Conservation (phyloP, 179 eudicot species). For the Camellia oleifera region DNA sequence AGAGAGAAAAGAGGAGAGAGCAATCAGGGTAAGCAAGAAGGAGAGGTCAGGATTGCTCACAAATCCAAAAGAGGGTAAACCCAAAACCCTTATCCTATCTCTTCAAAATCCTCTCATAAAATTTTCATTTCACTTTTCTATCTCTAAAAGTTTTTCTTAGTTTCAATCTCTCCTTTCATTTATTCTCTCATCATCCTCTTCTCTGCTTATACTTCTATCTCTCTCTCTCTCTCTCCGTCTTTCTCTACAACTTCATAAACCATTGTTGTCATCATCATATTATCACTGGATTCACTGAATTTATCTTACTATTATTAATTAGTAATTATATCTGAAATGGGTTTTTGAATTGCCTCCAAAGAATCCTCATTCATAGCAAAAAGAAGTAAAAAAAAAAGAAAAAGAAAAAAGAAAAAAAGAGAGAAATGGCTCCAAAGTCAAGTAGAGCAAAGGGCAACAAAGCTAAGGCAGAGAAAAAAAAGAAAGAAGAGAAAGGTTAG, state of each 20-base stretch:
- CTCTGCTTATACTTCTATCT: background rate
- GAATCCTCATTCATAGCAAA: background rate
- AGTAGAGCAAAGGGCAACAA: conserved; percentile 60
- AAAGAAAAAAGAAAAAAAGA: conserved; percentile 4
- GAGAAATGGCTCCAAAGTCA: conserved; percentile 78
- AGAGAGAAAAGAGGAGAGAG: conserved; percentile 17
- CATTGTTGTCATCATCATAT: background rate
- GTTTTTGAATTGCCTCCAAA: conserved; percentile 18
- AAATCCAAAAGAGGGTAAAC: conserved; percentile 41
- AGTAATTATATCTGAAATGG: conserved; percentile 7
- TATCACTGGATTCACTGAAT: background rate
- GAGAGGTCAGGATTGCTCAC: conserved; percentile 68
- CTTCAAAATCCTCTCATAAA: conserved; percentile 16
- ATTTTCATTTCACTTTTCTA: conserved; percentile 16
- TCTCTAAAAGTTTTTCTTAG: conserved; percentile 16
- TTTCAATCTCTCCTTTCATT: background rate
- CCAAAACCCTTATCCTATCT: conserved; percentile 61
- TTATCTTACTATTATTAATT: background rate
- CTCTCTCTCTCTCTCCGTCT: background rate
- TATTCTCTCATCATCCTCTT: background rate
- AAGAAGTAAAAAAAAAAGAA: background rate
- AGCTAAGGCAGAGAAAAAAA: conserved; percentile 64
- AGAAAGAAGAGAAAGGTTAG: conserved; percentile 77
- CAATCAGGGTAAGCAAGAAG: conserved; percentile 34
- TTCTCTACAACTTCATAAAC: background rate